Conservation (phyloP, 371 early-diverging fungal species). For the Synchytrium microbalum region DNA sequence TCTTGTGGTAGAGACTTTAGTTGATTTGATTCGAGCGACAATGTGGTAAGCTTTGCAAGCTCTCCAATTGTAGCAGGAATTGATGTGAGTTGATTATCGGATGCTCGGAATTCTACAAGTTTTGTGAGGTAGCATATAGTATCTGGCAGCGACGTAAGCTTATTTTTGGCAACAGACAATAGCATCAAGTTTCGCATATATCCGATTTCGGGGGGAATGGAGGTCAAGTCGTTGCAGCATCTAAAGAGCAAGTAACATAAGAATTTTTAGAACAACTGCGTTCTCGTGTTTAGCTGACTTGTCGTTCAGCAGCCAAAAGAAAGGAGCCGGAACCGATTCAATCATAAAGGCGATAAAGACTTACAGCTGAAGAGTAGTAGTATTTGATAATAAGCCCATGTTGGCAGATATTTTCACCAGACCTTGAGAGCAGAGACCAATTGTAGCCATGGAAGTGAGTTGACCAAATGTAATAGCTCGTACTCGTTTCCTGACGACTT, state of each 20-base stretch:
- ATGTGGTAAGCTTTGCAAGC: slow-evolving; percentile 47
- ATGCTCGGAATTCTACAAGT: slow-evolving; percentile 56
- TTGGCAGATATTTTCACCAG: slow-evolving; percentile 28
- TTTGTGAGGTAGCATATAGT: slow-evolving; percentile 58
- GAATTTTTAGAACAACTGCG: not conserved
- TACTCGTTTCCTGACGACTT: slow-evolving; percentile 6
- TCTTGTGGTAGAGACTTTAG: slow-evolving; percentile 54
- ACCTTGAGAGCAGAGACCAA: slow-evolving; percentile 27
- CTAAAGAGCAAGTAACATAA: slow-evolving; percentile 11
- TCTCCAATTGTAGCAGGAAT: slow-evolving; percentile 56
- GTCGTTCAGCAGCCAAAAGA: no score
- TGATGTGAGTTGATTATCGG: slow-evolving; percentile 51
- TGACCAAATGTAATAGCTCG: slow-evolving; percentile 17
- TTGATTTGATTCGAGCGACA: slow-evolving; percentile 47
- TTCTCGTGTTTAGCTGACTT: no score
- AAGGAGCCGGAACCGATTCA: not conserved
- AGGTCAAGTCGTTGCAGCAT: slow-evolving; percentile 32
- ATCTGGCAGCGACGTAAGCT: slow-evolving; percentile 52
- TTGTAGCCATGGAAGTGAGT: slow-evolving; percentile 15
- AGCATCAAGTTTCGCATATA: slow-evolving; percentile 50
- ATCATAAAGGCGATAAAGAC: slow-evolving; percentile 10
- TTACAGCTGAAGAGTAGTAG: slow-evolving; percentile 35
- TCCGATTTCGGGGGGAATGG: slow-evolving; percentile 57
- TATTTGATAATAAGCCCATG: slow-evolving; percentile 30
- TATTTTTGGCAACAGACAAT: slow-evolving; percentile 61